Conservation (phyloP, 1,284 basidiomycete species). For the Phenoliferia sp. region DNA sequence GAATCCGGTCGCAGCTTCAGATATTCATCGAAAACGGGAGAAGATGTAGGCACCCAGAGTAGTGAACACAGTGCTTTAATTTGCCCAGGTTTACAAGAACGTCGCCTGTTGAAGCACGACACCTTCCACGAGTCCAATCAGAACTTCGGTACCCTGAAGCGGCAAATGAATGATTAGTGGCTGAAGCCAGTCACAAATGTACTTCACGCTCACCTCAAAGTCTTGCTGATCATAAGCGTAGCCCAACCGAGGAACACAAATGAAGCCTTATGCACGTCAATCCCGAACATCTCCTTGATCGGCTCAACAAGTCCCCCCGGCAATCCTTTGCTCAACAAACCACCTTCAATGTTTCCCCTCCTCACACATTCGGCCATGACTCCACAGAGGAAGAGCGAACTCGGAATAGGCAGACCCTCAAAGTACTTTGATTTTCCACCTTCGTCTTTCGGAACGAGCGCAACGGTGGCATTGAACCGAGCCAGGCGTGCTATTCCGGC, state of each 20-base stretch:
- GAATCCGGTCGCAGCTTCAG: no score
- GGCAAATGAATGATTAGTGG: not conserved
- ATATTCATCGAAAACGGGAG: no score
- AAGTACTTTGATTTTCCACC: slow-evolving; percentile 90
- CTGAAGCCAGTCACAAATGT: not conserved
- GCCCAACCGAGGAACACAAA: slow-evolving; percentile 75
- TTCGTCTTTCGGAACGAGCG: slow-evolving; percentile 81
- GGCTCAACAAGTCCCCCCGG: slow-evolving; percentile 21
- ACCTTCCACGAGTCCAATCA: not conserved
- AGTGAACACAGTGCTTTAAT: no score
- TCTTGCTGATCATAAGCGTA: slow-evolving; percentile 93
- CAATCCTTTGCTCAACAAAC: slow-evolving; percentile 15
- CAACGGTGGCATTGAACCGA: slow-evolving; percentile 97
- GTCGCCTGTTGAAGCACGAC: not conserved
- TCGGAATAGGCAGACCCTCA: slow-evolving; percentile 95
- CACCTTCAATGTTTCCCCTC: slow-evolving; percentile 72
- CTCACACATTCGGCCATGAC: slow-evolving; percentile 77
- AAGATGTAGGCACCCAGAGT: no score
- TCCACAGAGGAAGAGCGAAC: slow-evolving; percentile 74
- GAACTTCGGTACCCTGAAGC: slow-evolving; percentile 17
- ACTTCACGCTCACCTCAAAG: slow-evolving; percentile 48
- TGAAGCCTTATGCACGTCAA: slow-evolving; percentile 73
- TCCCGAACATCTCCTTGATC: slow-evolving; percentile 38
- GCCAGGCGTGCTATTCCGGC: slow-evolving; percentile 93
- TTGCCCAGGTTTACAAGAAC: no score